phyloP scores from a whole-genome alignment of 495 filamentous ascomycete genomes.

The Trichoderma reesei region DNA sequence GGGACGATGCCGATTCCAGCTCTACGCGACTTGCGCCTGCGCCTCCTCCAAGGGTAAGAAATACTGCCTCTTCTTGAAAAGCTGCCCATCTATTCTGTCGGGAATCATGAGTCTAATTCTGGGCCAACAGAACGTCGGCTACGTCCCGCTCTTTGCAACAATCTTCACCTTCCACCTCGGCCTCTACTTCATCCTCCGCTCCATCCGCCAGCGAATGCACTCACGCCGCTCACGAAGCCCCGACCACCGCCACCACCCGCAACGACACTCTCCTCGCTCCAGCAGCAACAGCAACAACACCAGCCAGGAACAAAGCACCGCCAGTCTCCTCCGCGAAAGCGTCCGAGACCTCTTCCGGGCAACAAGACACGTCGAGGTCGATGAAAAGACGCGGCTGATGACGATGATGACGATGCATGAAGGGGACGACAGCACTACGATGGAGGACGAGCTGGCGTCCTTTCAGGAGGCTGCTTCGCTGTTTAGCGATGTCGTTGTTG shows the following conservation, averaged over 20 bases:
- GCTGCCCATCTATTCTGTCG: background rate
- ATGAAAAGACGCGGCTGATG: conserved; percentile 30
- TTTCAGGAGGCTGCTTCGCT: conserved; percentile 34
- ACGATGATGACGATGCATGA: conserved; percentile 13
- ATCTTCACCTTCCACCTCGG: conserved; percentile 1
- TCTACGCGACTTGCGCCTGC: background rate
- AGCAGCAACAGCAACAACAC: conserved; percentile 24
- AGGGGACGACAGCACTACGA: conserved; percentile 20
- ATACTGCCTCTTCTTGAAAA: background rate
- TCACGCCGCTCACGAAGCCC: background rate
- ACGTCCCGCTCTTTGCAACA: background rate
- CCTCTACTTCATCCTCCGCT: background rate
- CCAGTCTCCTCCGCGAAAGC: conserved; percentile 12
- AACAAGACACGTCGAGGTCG: conserved; percentile 19
- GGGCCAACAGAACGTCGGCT: background rate
- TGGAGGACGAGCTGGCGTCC: conserved; percentile 36
- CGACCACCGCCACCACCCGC: background rate
- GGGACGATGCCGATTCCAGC: background rate
- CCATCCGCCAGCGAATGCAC: conserved; percentile 2
- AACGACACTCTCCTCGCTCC: no score
- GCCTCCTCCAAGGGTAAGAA: background rate
- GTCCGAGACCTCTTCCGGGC: conserved; percentile 14
- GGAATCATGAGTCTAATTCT: background rate
- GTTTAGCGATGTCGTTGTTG: conserved; percentile 32
- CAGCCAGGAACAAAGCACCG: conserved; percentile 24